Evolutionary conservation across 192 early-diverging fungal genomes (phyloP).

Genomic region (Gaertneriomyces sp.): DNA sequence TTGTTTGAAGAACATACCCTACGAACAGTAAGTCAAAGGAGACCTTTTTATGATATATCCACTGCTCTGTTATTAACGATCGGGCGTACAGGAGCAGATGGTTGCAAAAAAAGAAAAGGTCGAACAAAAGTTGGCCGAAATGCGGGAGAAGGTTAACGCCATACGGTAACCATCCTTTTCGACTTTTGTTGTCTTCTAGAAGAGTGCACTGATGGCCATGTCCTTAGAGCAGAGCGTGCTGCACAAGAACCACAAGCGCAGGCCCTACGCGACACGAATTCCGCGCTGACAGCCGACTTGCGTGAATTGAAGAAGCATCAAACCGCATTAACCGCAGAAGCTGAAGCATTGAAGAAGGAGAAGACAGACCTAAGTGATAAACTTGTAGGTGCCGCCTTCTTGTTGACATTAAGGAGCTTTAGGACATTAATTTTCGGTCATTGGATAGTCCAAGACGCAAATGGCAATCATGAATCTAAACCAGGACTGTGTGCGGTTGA

Average conservation of each 20-base stretch:
- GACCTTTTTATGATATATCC: background rate
- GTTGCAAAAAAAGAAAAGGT: slow-evolving; percentile 40
- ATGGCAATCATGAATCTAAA: slow-evolving; percentile 49
- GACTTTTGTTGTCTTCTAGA: slow-evolving; percentile 2
- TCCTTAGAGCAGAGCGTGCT: slow-evolving; percentile 43
- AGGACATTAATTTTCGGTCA: background rate
- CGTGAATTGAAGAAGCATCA: slow-evolving; percentile 46
- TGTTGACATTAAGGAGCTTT: background rate
- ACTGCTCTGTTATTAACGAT: background rate
- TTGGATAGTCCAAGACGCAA: slow-evolving; percentile 41
- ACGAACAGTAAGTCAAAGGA: slow-evolving; percentile 47
- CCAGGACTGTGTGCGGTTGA: slow-evolving; percentile 52
- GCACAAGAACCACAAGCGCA: slow-evolving; percentile 52
- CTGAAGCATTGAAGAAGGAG: slow-evolving; percentile 45
- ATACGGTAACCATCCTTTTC: slow-evolving; percentile 27
- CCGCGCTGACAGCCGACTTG: slow-evolving; percentile 52
- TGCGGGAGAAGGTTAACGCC: slow-evolving; percentile 52
- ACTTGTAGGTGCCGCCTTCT: slow-evolving; percentile 30
- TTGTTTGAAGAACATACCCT: slow-evolving; percentile 61
- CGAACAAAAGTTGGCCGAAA: slow-evolving; percentile 51
- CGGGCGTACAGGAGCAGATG: slow-evolving; percentile 33
- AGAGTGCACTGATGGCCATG: background rate
- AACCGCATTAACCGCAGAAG: slow-evolving; percentile 35
- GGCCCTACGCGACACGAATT: slow-evolving; percentile 48
- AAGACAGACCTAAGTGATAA: slow-evolving; percentile 55